Conservation (phyloP, 768 basidiomycete species). For the Sarcomyxa edulis region DNA sequence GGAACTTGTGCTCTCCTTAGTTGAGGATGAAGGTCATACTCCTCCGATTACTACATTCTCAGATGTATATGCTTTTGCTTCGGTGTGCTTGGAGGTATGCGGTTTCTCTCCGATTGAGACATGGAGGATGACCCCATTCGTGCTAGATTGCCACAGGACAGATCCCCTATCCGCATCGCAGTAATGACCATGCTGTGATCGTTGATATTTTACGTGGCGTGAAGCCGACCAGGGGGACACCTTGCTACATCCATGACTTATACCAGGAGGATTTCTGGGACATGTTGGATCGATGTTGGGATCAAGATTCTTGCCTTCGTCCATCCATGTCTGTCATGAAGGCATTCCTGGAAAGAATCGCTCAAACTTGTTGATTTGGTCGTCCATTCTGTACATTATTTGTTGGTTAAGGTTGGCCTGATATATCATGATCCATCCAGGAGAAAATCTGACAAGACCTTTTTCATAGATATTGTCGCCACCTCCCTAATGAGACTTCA, state of each 20-base stretch:
- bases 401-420: too few species aligned
- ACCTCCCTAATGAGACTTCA: background rate
- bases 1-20: slow-evolving; percentile 45
- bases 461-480: background rate
- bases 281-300: slow-evolving; percentile 43
- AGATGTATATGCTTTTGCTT: slow-evolving; percentile 59
- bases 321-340: slow-evolving; percentile 31
- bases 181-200: slow-evolving; percentile 51
- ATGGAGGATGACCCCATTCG: background rate
- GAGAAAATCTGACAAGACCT: background rate
- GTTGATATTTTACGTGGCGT: slow-evolving; percentile 50
- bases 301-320: slow-evolving; percentile 25
- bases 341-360: background rate
- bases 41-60: slow-evolving; percentile 45
- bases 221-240: slow-evolving; percentile 33
- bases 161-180: slow-evolving; percentile 46
- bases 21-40: slow-evolving; percentile 36
- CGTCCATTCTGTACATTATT: too few species aligned
- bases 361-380: too few species aligned
- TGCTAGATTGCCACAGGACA: slow-evolving; percentile 44
- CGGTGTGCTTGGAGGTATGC: slow-evolving; percentile 54
- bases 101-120: background rate
- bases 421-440: slow-evolving; percentile 21
- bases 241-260: slow-evolving; percentile 20
- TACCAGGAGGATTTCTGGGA: slow-evolving; percentile 26